These are phyloP conservation scores for Ehretia macrophylla DNA, from an alignment of 257 asterid species.

Conservation along the genomic window DNA sequence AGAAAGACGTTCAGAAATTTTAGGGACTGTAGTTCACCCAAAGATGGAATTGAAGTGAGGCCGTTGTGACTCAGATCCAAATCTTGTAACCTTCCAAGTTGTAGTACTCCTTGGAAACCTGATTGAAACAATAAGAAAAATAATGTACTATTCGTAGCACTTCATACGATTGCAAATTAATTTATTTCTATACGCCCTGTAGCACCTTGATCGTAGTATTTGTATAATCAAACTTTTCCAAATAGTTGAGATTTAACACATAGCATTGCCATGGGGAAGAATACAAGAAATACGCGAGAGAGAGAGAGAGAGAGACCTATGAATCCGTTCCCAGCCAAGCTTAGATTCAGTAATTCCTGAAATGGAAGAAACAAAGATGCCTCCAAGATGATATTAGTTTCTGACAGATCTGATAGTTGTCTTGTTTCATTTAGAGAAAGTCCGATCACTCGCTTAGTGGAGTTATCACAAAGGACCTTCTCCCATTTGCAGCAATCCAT, in stretches of 20 bases:
- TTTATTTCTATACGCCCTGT: too few relatives aligned
- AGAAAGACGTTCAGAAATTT: slow-evolving; percentile 10
- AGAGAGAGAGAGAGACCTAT: slow-evolving; percentile 9
- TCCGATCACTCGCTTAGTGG: slow-evolving; percentile 1
- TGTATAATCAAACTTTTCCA: too few relatives aligned
- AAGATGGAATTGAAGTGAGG: slow-evolving; percentile 14
- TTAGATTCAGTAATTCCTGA: slow-evolving; percentile 17
- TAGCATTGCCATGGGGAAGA: too few relatives aligned
- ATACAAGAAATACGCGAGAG: too few relatives aligned
- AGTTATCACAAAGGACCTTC: slow-evolving; percentile 14
- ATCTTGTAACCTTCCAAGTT: slow-evolving; percentile 11
- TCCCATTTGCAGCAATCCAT: slow-evolving; percentile 25
- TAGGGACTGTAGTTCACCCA: slow-evolving; percentile 6
- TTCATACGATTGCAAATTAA: too few relatives aligned
- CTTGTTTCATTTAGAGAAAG: slow-evolving; percentile 8
- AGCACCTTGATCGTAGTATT: too few relatives aligned
- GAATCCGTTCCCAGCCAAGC: slow-evolving; percentile 10
- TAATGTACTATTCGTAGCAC: too few relatives aligned
- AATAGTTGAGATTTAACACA: too few relatives aligned
- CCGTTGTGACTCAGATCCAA: slow-evolving; percentile 11
- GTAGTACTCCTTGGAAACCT: slow-evolving; percentile 22
- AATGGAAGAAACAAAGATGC: slow-evolving; percentile 24
- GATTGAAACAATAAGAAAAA: not conserved
- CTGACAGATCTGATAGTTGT: not conserved
- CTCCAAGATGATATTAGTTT: slow-evolving; percentile 7